Evolutionary conservation across 2,329 filamentous ascomycete genomes (phyloP).

Genomic region (Incumbomyces lentus): DNA sequence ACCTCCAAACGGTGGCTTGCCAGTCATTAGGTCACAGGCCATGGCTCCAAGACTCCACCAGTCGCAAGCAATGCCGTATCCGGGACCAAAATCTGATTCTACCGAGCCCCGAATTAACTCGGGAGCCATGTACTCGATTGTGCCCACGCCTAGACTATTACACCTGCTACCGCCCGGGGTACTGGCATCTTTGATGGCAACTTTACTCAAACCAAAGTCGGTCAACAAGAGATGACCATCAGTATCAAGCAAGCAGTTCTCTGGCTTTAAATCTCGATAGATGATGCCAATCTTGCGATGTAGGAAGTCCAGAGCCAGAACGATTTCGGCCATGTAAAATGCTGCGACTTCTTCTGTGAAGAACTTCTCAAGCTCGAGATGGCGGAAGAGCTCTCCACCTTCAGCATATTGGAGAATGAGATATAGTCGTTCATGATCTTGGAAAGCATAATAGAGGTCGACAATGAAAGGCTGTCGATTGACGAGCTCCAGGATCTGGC

Average conservation of each 20-base stretch:
- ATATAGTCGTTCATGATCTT: conserved; percentile 95
- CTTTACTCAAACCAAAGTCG: conserved; percentile 94
- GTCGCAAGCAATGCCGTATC: conserved; percentile 86
- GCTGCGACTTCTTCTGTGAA: conserved; percentile 80
- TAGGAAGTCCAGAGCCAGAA: conserved; percentile 83
- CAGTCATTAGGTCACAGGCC: conserved; percentile 85
- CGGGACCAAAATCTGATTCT: conserved; percentile 18
- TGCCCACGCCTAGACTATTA: conserved; percentile 76
- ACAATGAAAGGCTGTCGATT: conserved; percentile 96
- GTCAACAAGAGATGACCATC: conserved; percentile 90
- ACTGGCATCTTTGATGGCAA: conserved; percentile 60
- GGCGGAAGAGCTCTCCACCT: conserved; percentile 93
- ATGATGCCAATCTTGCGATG: conserved; percentile 88
- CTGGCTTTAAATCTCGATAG: conserved; percentile 93
- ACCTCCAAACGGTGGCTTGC: conserved; percentile 79
- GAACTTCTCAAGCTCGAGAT: conserved; percentile 87
- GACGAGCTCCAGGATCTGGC: conserved; percentile 86
- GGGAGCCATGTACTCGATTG: conserved; percentile 97
- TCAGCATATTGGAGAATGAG: conserved; percentile 95
- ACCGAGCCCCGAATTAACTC: conserved; percentile 80
- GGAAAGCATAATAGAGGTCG: conserved; percentile 95
- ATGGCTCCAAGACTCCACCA: conserved; percentile 98
- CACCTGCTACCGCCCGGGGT: conserved; percentile 51
- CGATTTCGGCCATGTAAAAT: conserved; percentile 98
- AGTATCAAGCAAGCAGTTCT: conserved; percentile 87